Base-by-base conservation (phyloP, 177 flowering plant genomes). In the Vitis hybrid region DNA sequence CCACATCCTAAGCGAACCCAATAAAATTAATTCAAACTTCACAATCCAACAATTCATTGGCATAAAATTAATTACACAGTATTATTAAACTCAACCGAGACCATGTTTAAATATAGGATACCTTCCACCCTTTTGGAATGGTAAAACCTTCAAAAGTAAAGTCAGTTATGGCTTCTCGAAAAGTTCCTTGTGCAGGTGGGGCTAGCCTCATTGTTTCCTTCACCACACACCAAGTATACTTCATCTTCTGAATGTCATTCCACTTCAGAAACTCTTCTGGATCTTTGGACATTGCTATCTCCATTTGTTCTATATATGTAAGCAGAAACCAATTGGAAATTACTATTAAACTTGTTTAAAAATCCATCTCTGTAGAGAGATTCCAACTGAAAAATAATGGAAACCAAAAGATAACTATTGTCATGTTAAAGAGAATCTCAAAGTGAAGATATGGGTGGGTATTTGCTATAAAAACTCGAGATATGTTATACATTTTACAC, bases 61-160 rank as follows among this genome's bases (percentile, higher is more conserved):
- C 26, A 22, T 22, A 2, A 22, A 22, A 0, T 22, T 22, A 22
- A 22, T 22, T 22, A 22, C 26, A 22, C 0, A 22, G 0, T 2
- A 22, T 22, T 22, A 22, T 22, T 22, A 22, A 22, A 22, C 26
- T 22, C 26, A 22, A 22, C 26, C 26, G 26, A 22, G 26, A 22
- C 26, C 26, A 22, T 22, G 0, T 22, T 22, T 22, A 22, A 22
- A 22, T 22, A 22, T 22, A 22, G 26, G 29, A 48, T 51, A 65
- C 67, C 67, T 65, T 65, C 67, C 67, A 65, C 5, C 67, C 67
- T 11, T 65, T 65, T 3, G 67, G 67, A 22, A 64, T 64, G 11
- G 66, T 45, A 64, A 45, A 49, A 2, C 66, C 66, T 10, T 22
- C 55, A 19, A 12, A 65, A 12, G 55, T 65, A 0, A 65, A 65